Base-by-base conservation (phyloP, 768 basidiomycete genomes). In the Leccinum boreale region DNA sequence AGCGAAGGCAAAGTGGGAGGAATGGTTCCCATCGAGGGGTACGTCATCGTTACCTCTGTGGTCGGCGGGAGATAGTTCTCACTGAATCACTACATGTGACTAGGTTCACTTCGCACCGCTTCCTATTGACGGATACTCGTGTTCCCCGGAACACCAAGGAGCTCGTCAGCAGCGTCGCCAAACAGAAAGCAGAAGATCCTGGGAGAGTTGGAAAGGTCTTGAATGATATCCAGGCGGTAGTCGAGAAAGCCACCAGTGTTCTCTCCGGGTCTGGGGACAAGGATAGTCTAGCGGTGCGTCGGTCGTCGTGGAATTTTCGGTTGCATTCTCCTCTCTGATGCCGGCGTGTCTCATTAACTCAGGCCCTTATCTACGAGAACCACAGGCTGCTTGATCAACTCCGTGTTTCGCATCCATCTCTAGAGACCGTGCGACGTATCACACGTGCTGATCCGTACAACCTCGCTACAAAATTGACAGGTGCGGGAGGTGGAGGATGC, bases 401-500 rank as follows among this genome's bases (percentile, higher is more conserved):
- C 28, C 92, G 88, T 12, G 97, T 98, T 31, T 97, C 95, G 3
- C 97, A 99, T 72, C 85, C 92, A 11, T 75, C 87, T 2, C 75
- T 99, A 57, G 97, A 99, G 73, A 75, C 79, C 21, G 94, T 98
- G 63, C 83, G 86, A 55, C 73, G 78, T n/a, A 85, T 81, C 62
- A 92, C 94, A 0, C 73, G 76, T 10, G 78, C 80, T 10, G 67
- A 76, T 60, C 87, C 86, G 8, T 90, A 87, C 74, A 74, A 76
- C 10, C 77, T 98, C 50, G 85, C 85, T 65, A 94, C 94, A n/a
- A 97, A 98, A 77, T 75, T 99, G 56, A 99, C 97, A 7, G 97
- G 97, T 44, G 96, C 97, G 8, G 97, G 97, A 29, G 97, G 97
- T 42, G 97, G 97, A 24, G 97, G 97, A n/a, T 98, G 97, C 68